Percentiles rank a stretch among this genome's conserved stretches.
These are phyloP conservation scores for Hypoxylon sp. DNA, from an alignment of 2,329 filamentous ascomycete genomes.

Conservation along the genomic window DNA sequence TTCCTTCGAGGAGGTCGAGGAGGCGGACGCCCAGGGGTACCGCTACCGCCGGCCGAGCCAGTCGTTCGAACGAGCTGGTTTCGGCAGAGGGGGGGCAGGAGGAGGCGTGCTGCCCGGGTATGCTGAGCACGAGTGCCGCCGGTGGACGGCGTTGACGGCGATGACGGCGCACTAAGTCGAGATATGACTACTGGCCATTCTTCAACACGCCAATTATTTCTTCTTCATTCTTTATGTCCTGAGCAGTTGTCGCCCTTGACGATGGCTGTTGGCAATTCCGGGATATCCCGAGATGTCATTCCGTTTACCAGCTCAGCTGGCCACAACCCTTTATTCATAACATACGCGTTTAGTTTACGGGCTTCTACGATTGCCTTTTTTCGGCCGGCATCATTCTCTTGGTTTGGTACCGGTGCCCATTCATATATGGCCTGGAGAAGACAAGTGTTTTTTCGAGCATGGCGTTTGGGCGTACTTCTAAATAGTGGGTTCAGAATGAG, in stretches of 20 bases:
- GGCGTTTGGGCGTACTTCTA: constrained; percentile 15
- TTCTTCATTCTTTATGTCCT: neutral
- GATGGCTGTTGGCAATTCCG: neutral
- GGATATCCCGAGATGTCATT: no score
- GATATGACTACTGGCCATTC: neutral
- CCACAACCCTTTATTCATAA: neutral
- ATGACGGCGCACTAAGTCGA: constrained; percentile 19
- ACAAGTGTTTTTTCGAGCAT: constrained; percentile 6
- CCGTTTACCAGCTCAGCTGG: neutral
- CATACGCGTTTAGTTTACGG: neutral
- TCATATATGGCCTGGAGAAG: neutral
- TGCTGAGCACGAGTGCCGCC: constrained; percentile 23
- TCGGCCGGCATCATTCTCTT: neutral
- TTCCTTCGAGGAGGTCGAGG: constrained; percentile 45
- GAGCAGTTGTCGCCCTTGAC: neutral
- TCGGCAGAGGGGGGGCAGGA: constrained; percentile 19
- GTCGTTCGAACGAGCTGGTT: constrained; percentile 43
- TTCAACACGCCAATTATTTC: no score
- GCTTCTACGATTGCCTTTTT: no score
- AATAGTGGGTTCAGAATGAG: constrained; percentile 5
- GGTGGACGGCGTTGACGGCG: constrained; percentile 10
- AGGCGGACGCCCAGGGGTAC: constrained; percentile 54
- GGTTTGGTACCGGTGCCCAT: constrained; percentile 1
- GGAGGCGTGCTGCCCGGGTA: constrained; percentile 48
- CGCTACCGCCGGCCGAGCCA: constrained; percentile 50